A percentile compares a stretch with the other conserved stretches of the same genome.
These are phyloP conservation scores for Suhomyces vadensis DNA, from an alignment of 805 yeast genomes.

Conservation along the genomic window DNA sequence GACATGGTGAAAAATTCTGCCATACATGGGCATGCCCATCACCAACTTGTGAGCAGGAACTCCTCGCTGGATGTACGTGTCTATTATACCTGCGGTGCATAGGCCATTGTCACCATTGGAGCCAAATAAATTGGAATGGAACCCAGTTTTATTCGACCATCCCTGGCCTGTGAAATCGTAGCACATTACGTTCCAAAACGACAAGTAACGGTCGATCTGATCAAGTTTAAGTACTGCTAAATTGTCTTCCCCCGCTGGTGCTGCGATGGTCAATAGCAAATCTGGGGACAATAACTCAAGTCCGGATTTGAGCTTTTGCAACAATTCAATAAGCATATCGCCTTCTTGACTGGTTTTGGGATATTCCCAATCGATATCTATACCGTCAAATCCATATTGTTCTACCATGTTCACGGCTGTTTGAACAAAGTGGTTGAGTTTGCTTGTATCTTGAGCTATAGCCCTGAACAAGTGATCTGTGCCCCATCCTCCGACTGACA, in stretches of 20 bases:
- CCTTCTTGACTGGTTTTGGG: conserved; percentile 56
- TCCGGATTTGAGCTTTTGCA: conserved; percentile 39
- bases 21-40: conserved; percentile 89
- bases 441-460: conserved; percentile 19
- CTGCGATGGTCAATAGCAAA: conserved; percentile 66
- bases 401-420: conserved; percentile 50
- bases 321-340: conserved; percentile 41
- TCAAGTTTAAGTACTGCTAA: conserved; percentile 44
- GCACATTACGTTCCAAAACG: conserved; percentile 86
- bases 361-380: conserved; percentile 95
- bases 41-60: conserved; percentile 54
- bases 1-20: conserved; percentile 43
- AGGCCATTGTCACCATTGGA: conserved; percentile 39
- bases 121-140: conserved; percentile 68
- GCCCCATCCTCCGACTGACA: conserved; percentile 87
- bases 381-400: conserved; percentile 76
- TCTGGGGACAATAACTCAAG: conserved; percentile 32
- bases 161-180: conserved; percentile 78
- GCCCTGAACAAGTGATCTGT: conserved; percentile 43
- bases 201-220: conserved; percentile 58
- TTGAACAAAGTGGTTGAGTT: conserved; percentile 47
- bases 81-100: conserved; percentile 52
- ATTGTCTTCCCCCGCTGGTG: conserved; percentile 63
- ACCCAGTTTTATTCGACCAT: conserved; percentile 64
- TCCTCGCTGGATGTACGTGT: conserved; percentile 42